Evolutionary conservation across 1,284 basidiomycete genomes (phyloP).

Genomic region (Microbotryomycetes sp.): DNA sequence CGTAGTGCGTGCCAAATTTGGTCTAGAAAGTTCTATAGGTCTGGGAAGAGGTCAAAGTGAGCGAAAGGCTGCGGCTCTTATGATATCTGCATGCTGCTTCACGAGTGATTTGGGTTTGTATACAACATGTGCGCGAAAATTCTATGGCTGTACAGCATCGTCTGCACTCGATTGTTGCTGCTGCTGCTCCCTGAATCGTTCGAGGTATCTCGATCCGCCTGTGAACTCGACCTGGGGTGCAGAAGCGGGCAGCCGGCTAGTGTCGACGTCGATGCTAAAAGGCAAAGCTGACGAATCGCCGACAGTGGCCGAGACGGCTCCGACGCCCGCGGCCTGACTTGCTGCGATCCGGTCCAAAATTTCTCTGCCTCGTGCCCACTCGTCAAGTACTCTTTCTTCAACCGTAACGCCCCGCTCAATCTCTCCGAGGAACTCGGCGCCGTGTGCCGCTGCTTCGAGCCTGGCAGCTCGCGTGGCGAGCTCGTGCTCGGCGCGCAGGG

Average conservation of each 20-base stretch:
- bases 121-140: no score
- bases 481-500: constrained; percentile 75
- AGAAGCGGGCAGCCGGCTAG: no score
- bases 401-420: constrained; percentile 55
- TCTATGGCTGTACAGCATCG: no score
- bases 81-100: no score
- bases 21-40: no score
- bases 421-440: constrained; percentile 61
- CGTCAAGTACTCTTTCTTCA: constrained; percentile 55
- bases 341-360: constrained; percentile 20
- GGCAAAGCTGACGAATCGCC: background rate
- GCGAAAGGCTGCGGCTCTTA: no score
- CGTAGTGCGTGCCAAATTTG: no score
- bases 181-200: constrained; percentile 59
- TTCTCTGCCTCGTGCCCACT: constrained; percentile 19
- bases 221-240: constrained; percentile 19
- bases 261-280: no score
- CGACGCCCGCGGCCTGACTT: background rate
- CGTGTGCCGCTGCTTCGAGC: constrained; percentile 70
- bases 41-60: no score
- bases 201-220: constrained; percentile 39
- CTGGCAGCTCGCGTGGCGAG: constrained; percentile 67
- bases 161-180: no score
- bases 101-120: no score
- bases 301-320: no score